These are phyloP conservation scores for Exserohilum rostratum DNA, from an alignment of 2,329 filamentous ascomycete species.

Conservation along the genomic window DNA sequence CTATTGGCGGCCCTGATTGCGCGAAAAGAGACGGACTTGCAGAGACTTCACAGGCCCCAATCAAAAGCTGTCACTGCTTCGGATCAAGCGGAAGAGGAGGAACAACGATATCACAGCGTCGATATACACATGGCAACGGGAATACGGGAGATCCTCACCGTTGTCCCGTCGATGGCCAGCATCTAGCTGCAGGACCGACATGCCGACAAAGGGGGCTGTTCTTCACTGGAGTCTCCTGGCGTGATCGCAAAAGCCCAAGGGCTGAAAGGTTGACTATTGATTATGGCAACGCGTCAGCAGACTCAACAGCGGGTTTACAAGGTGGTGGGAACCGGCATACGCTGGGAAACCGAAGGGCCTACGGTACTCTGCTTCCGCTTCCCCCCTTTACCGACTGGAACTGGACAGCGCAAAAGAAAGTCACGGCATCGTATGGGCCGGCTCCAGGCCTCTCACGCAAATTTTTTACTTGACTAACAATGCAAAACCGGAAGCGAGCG, in stretches of 20 bases:
- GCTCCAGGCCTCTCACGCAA: background rate
- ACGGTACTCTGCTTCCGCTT: background rate
- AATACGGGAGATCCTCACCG: background rate
- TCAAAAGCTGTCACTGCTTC: background rate
- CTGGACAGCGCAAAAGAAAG: background rate
- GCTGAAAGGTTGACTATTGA: background rate
- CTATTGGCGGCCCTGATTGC: background rate
- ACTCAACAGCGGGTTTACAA: background rate
- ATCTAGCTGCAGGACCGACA: background rate
- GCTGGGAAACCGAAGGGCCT: background rate
- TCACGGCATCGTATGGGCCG: background rate
- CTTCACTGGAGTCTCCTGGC: background rate
- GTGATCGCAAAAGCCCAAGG: background rate
- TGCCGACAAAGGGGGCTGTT: background rate
- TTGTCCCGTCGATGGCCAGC: background rate
- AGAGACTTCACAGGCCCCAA: background rate
- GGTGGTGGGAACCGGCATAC: background rate
- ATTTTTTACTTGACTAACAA: background rate
- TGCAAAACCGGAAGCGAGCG: constrained; percentile 1
- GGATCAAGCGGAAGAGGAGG: background rate
- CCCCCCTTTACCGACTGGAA: background rate
- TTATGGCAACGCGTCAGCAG: background rate
- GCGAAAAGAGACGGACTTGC: background rate
- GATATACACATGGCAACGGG: too few species aligned
- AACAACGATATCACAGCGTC: too few species aligned